phyloP scores from a whole-genome alignment of 2,329 filamentous ascomycete species.

The Trichoderma sp. region DNA sequence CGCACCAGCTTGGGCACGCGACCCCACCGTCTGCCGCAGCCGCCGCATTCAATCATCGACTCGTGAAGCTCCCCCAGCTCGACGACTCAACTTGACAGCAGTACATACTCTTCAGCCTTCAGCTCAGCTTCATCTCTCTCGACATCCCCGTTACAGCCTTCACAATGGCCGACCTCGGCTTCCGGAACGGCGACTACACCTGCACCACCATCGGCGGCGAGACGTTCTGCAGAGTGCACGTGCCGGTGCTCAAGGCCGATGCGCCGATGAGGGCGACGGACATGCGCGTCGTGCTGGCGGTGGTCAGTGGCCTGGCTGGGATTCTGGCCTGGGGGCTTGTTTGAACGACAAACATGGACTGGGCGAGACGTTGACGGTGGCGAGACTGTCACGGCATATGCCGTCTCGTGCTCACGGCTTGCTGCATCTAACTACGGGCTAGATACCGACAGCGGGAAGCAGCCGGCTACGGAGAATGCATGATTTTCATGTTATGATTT shows the following conservation, averaged over 20 bases:
- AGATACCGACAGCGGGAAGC: neutral
- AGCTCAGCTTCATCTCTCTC: neutral
- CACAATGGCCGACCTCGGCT: conserved; percentile 38
- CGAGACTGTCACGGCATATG: neutral
- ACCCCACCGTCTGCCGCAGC: conserved; percentile 9
- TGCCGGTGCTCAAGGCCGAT: conserved; percentile 37
- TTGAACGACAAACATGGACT: conserved; percentile 5
- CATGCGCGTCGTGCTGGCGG: conserved; percentile 30
- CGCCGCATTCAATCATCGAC: conserved; percentile 20
- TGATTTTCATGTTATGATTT: neutral
- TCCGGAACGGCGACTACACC: conserved; percentile 38
- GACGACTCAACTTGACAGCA: neutral
- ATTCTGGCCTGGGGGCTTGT: conserved; percentile 34
- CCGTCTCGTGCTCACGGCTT: neutral
- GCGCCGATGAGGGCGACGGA: conserved; percentile 29
- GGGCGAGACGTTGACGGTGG: neutral
- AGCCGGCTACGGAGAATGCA: neutral
- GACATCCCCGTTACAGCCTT: conserved; percentile 33
- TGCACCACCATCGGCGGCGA: conserved; percentile 36
- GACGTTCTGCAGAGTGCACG: conserved; percentile 42
- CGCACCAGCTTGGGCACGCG: neutral
- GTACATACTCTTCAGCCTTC: neutral
- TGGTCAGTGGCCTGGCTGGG: conserved; percentile 30
- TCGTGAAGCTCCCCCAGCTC: neutral
- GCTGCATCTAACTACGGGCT: too few relatives aligned